phyloP scores from a whole-genome alignment of 768 basidiomycete genomes.

The Cystofilobasidium ferigula region DNA sequence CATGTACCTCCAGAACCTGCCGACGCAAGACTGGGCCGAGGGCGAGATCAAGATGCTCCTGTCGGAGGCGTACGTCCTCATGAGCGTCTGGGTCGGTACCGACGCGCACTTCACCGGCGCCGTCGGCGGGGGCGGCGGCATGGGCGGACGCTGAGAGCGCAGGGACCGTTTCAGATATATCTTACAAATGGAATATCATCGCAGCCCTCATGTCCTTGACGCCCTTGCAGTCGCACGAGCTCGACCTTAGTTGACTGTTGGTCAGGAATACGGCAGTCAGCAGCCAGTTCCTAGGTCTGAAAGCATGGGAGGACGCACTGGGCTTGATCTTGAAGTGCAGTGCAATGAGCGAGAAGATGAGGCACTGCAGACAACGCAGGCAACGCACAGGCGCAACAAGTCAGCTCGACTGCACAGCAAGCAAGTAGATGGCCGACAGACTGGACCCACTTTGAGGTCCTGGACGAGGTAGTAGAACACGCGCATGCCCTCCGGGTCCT shows the following conservation, averaged over 20 bases:
- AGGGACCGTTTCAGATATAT: background rate
- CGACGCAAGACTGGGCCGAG: constrained; percentile 75
- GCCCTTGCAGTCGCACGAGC: background rate
- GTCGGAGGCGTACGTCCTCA: constrained; percentile 78
- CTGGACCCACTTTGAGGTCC: constrained; percentile 67
- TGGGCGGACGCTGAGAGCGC: constrained; percentile 10
- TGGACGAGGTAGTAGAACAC: constrained; percentile 99
- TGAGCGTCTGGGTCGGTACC: constrained; percentile 38
- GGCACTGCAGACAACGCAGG: constrained; percentile 75
- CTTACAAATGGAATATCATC: background rate
- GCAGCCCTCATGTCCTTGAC: background rate
- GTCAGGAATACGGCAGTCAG: background rate
- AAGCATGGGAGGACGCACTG: constrained; percentile 43
- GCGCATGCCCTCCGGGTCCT: constrained; percentile 91
- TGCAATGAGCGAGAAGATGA: constrained; percentile 95
- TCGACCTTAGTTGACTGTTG: background rate
- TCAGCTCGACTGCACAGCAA: background rate
- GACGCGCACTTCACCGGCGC: constrained; percentile 23
- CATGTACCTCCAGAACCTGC: constrained; percentile 64
- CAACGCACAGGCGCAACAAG: background rate
- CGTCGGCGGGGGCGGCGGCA: constrained; percentile 17
- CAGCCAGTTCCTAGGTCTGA: background rate
- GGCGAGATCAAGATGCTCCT: constrained; percentile 91
- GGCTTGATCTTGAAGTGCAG: constrained; percentile 99
- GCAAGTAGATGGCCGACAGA: background rate